Base-by-base conservation (phyloP, 1,284 basidiomycete genomes). In the Marasmius fiardii region DNA sequence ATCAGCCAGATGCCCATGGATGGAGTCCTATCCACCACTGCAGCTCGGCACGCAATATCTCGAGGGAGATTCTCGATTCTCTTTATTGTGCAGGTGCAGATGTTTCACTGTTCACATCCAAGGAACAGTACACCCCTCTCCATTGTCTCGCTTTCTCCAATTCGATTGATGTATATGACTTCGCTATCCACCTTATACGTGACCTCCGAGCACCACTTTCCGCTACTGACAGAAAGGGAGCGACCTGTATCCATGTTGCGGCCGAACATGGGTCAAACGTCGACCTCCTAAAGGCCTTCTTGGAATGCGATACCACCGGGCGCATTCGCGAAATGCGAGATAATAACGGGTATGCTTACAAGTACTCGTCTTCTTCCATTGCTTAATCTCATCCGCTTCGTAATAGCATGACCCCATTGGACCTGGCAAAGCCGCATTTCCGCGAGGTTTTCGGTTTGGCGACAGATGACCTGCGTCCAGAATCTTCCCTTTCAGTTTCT, bases 221-320 rank as follows among this genome's bases (percentile, higher is more conserved):
- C 23, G 85, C 86, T 16, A 70, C 74, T 34, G 95, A 98, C 71
- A 85, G 82, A 53, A 81, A 93, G 56, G 91, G 93, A 44, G 89
- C 98, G 65, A 96, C 92, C 47, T 95, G 95, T 62, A 85, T 98
- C 60, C 95, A 98, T 74, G 79, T 98, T 53, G 95, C 95, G 20
- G 95, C 96, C 5, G 89, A 94, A 63, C 88, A 90, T 58, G 96
- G 95, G 11, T 85, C 89, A 56, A 86, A 76, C 67, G 69, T 82
- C 21, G 82, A 85, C 54, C 68, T 90, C 20, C 68, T 90, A 39
- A 71, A 75, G 52, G 77, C 85, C 43, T 72, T 90, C 58, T 73
- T 90, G 43, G 79, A 85, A 48, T 85, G 80, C 60, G 88, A 90
- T 65, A 68, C 71, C 0, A 78, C 75, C 4, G 78, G 81, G 28